Base-by-base conservation (phyloP, 2,329 filamentous ascomycete genomes). In the Alternaria arborescens region DNA sequence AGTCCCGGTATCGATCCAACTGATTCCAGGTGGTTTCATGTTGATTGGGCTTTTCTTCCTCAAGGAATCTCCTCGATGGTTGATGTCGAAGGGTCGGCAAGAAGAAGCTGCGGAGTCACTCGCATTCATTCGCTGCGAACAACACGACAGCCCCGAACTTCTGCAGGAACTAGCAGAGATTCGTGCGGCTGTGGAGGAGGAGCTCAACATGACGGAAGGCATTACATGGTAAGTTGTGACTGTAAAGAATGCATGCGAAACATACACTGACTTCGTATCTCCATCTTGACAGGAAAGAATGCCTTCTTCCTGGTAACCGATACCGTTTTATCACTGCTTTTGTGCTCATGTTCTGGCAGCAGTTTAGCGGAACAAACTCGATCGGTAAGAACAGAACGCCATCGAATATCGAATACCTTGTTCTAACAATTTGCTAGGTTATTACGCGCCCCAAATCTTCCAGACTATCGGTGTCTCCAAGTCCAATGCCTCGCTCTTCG, bases 261-360 rank as follows among this genome's bases (percentile, higher is more conserved):
- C 11, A 30, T 12, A 30, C 28, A 30, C 28, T 30, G 28, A 30
- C 28, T 5, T 12, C 11, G 10, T 30, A 12, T 11, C 11, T 30
- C 28, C 28, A 30, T 30, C 28, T 30, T 7, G 28, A 11, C 28
- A 30, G 28, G 55, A 77, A 73, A 57, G 62, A 74, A 66, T 82
- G 80, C 59, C 85, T 85, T 71, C 85, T 91, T 26, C 87, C 87
- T 66, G 92, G 88, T 82, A 87, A 60, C 12, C 47, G 58, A 28
- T 60, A 60, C 30, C 34, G 91, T 42, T 88, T 94, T 78, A 86
- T 92, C 75, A 83, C 94, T 11, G 91, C 91, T 47, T 86, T 86
- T 56, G 86, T 91, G 71, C 83, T 94, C 20, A 94, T 94, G 82
- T 81, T 94, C 54, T 93, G 88, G 84, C 91, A 94, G 78, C 94